These are phyloP conservation scores for Cyclostephanos tholiformis DNA, from an alignment of 108 stramenopile species.

Conservation along the genomic window DNA sequence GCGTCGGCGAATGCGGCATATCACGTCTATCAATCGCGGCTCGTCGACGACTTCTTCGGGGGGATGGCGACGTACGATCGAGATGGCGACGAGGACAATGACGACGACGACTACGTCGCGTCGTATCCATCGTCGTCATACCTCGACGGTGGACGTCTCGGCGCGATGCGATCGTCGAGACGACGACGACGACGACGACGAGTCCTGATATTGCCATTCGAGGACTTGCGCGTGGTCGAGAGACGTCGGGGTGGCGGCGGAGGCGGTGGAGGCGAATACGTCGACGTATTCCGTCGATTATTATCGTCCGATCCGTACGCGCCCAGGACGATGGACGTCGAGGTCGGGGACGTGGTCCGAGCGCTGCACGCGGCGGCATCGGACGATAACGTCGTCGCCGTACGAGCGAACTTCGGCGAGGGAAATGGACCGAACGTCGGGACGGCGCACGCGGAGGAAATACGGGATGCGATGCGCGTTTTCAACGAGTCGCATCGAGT, in stretches of 20 bases:
- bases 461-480: conserved; percentile 70
- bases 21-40: neutral
- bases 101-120: neutral
- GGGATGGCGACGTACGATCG: neutral
- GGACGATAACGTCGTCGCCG: conserved; percentile 68
- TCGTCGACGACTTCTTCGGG: conserved; percentile 10
- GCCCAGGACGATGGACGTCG: conserved; percentile 24
- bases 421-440: conserved; percentile 52
- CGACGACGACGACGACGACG: conserved; percentile 38
- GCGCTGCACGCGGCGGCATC: conserved; percentile 67
- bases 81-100: neutral
- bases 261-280: neutral
- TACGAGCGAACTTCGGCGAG: conserved; percentile 74
- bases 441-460: conserved; percentile 75
- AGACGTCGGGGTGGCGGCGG: neutral
- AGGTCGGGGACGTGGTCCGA: conserved; percentile 58
- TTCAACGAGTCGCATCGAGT: conserved; percentile 74
- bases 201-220: conserved; percentile 67
- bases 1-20: neutral
- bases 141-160: too few species aligned
- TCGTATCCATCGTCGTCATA: neutral
- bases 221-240: conserved; percentile 69
- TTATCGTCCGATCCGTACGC: conserved; percentile 5
- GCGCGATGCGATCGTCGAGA: too few species aligned
- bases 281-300: conserved; percentile 2